Evolutionary conservation across 2,329 filamentous ascomycete genomes (phyloP).

Genomic region (Pseudogymnoascus sp.): DNA sequence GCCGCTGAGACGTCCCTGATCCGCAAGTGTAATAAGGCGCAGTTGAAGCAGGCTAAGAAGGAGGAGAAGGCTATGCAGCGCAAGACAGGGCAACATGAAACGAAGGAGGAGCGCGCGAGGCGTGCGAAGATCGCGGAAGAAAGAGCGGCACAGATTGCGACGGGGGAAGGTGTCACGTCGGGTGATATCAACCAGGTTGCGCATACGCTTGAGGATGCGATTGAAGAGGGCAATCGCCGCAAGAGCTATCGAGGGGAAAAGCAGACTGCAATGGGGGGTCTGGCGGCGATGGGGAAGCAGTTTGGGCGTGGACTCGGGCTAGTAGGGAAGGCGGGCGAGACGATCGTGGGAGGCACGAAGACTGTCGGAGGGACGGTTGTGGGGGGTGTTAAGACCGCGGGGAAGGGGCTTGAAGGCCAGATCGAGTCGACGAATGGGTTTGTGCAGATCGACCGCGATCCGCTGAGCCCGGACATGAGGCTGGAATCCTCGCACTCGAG

Average conservation of each 20-base stretch:
- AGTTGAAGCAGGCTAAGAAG: slow-evolving; percentile 51
- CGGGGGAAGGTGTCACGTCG: slow-evolving; percentile 41
- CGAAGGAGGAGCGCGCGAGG: slow-evolving; percentile 29
- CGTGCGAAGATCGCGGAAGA: slow-evolving; percentile 27
- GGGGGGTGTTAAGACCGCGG: slow-evolving; percentile 38
- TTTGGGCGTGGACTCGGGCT: slow-evolving; percentile 17
- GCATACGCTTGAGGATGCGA: slow-evolving; percentile 40
- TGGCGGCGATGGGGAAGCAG: not conserved
- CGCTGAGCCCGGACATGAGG: not conserved
- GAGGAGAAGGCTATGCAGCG: slow-evolving; percentile 11
- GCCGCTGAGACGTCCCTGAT: slow-evolving; percentile 78
- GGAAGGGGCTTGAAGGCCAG: slow-evolving; percentile 42
- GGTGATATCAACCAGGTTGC: slow-evolving; percentile 47
- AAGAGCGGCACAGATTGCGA: slow-evolving; percentile 36
- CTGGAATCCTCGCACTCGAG: not conserved
- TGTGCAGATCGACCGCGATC: slow-evolving; percentile 17
- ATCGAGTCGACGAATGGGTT: slow-evolving; percentile 45
- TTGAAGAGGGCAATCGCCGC: slow-evolving; percentile 31
- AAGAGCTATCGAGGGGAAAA: slow-evolving; percentile 15
- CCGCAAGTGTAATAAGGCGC: slow-evolving; percentile 66
- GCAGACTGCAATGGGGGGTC: slow-evolving; percentile 1
- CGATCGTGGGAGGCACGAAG: slow-evolving; percentile 16
- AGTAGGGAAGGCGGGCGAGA: slow-evolving; percentile 19
- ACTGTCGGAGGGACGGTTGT: slow-evolving; percentile 38
- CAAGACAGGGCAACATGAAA: slow-evolving; percentile 9